Base-by-base conservation (phyloP, 2,329 filamentous ascomycete species). In the Ceratocystis colombiana region DNA sequence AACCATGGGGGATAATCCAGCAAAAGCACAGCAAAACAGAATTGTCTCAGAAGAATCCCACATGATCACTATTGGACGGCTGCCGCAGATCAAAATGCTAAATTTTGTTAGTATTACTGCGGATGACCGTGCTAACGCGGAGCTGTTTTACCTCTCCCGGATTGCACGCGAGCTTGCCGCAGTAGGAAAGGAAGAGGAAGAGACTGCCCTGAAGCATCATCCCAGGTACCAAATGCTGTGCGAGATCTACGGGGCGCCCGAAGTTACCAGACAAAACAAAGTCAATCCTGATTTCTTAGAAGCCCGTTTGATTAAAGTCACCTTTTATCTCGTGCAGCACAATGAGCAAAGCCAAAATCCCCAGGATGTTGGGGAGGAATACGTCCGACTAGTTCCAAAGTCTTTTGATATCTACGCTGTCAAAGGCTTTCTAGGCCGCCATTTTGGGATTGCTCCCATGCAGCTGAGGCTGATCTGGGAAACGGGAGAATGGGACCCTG, bases 71-170 rank as follows among this genome's bases (percentile, higher is more conserved):
- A 79, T 96, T 30, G 89, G 87, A 33, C 88, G 91, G 1, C 78
- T 96, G 1, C 81, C 82, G 0, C 77, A 78, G 1, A 81, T 97
- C 8, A 81, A 81, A 64, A 80, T 79, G 0, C 80, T 96, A 37
- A 94, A 94, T 73, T 90, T 89, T 73, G 86, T 85, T 69, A 77
- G 78, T 17, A 86, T 97, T 70, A 86, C 85, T 0, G 71, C 79
- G 0, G 84, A 87, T 53, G 92, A 97, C 73, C 85, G 93, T 20
- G 80, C 84, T 65, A 94, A 97, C 72, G 91, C 91, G 3, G 94
- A 97, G 71, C 87, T 93, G 72, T 99, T 96, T 74, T 99, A 99
- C 74, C 83, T 97, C 10, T 89, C 87, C 0, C 83, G 88, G 65
- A 94, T 96, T 67, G 88, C 83, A 10, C 86, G 85, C 69, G 89